Evolutionary conservation across 2,329 filamentous ascomycete species (phyloP), one percentile per base, ranked within the genome.

Genomic region (Diaporthe eres): DNA sequence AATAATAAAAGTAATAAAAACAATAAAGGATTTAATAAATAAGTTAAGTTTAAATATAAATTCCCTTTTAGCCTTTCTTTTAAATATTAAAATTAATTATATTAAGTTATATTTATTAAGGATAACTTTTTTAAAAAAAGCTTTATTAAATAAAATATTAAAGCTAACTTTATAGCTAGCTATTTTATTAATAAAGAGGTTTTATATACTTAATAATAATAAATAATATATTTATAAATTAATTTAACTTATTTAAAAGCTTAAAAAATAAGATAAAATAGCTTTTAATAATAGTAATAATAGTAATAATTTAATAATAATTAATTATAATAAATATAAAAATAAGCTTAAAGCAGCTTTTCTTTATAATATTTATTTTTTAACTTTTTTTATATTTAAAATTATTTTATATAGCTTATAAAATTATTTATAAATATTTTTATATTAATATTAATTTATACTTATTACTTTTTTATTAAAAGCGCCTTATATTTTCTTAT

Each of bases 241-340:
- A 53, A 22, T 53, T 53, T 53, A 42, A 4, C n/a, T 53, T 53
- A 42, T 34, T 34, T 34, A 34, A 34, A 2, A 0, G 8, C 8
- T 2, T 34, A 34, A 7, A 1, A 0, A 34, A 2, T 6, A 13
- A 3, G 4, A 1, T 2, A 4, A 42, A 2, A 4, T 42, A 9
- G 8, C 34, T 34, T 9, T 34, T 34, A 34, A 34, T 34, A 34
- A 1, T 0, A 9, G 1, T 9, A 42, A 34, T 34, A 34, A 9
- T 9, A 9, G 15, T 7, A n/a, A 49, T 49, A 49, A 22, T 22
- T 49, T 34, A 34, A 1, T 1, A 8, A 8, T 8, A 8, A 8
- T 8, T 34, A 9, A 0, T 34, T 53, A 53, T n/a, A 25, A 12
- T n/a, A 53, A 53, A 3, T 28, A 53, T 25, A 53, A 34, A 34